Conservation (phyloP, 2,329 filamentous ascomycete genomes). For the Zymoseptoria ardabiliae region DNA sequence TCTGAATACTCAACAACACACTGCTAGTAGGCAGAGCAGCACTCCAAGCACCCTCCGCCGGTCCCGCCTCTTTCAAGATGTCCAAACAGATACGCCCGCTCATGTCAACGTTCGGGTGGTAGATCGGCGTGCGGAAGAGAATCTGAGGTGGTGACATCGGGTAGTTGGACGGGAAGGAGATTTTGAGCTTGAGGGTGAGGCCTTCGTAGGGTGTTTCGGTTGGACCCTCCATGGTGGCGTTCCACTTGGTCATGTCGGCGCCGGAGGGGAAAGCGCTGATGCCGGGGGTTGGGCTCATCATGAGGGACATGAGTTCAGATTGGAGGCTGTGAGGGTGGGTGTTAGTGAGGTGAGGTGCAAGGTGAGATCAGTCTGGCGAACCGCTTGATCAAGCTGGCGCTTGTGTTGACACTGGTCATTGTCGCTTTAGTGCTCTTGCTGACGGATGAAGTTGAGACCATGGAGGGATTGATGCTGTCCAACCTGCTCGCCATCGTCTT, state of each 20-base stretch:
- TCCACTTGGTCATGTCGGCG: constrained; percentile 87
- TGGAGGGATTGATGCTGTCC: constrained; percentile 23
- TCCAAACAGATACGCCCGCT: constrained; percentile 94
- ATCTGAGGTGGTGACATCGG: constrained; percentile 87
- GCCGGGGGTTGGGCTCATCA: constrained; percentile 89
- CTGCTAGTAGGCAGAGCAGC: constrained; percentile 95
- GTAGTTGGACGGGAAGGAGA: constrained; percentile 86
- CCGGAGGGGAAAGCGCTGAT: constrained; percentile 93
- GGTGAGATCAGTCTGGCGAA: constrained; percentile 21
- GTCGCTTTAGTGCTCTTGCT: constrained; percentile 26
- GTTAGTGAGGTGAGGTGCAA: neutral
- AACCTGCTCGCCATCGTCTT: constrained; percentile 26
- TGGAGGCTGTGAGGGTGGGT: constrained; percentile 59
- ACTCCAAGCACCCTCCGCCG: constrained; percentile 77
- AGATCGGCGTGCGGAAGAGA: constrained; percentile 96
- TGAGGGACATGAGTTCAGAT: constrained; percentile 95
- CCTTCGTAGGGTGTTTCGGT: constrained; percentile 84
- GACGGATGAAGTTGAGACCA: constrained; percentile 25
- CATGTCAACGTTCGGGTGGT: constrained; percentile 98
- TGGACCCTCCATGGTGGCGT: constrained; percentile 86
- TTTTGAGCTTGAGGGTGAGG: constrained; percentile 84
- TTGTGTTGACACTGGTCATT: constrained; percentile 20
- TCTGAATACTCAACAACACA: constrained; percentile 87
- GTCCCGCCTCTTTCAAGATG: constrained; percentile 63
- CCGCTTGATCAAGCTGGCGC: constrained; percentile 43